Evolutionary conservation across 345 rosid species (phyloP).

Genomic region (Heritiera littoralis): DNA sequence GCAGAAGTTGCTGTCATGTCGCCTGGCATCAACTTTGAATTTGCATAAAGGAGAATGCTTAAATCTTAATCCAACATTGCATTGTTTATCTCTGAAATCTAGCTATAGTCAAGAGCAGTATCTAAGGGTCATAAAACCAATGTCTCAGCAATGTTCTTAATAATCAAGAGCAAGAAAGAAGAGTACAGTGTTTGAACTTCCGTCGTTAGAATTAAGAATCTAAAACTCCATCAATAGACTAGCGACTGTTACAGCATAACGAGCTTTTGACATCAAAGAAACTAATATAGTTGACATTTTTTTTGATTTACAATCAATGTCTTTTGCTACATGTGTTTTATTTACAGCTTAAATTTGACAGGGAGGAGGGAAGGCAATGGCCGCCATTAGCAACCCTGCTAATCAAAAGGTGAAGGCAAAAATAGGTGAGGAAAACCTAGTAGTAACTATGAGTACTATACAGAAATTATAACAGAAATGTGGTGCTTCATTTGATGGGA

Average conservation of each 20-base stretch:
- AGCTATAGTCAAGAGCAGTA: too few relatives aligned
- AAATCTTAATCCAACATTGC: too few relatives aligned
- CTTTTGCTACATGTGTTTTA: constrained; percentile 20
- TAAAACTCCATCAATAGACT: too few relatives aligned
- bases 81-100: too few relatives aligned
- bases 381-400: constrained; percentile 20
- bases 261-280: neutral
- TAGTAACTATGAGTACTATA: constrained; percentile 21
- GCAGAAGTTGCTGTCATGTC: neutral
- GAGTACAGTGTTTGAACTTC: too few relatives aligned
- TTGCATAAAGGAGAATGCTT: too few relatives aligned
- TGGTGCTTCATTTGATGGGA: constrained; percentile 27
- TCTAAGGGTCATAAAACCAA: too few relatives aligned
- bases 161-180: too few relatives aligned
- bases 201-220: too few relatives aligned
- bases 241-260: too few relatives aligned
- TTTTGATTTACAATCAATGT: constrained; percentile 26
- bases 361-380: constrained; percentile 7
- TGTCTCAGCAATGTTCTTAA: too few relatives aligned
- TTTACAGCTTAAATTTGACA: constrained; percentile 32
- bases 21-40: too few relatives aligned
- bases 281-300: neutral
- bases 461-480: constrained; percentile 29
- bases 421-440: constrained; percentile 22
- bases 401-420: constrained; percentile 21